Evolutionary conservation across 768 basidiomycete genomes (phyloP), one percentile per base, ranked within the genome.

Genomic region (Pilatotrama ljubarskyi): DNA sequence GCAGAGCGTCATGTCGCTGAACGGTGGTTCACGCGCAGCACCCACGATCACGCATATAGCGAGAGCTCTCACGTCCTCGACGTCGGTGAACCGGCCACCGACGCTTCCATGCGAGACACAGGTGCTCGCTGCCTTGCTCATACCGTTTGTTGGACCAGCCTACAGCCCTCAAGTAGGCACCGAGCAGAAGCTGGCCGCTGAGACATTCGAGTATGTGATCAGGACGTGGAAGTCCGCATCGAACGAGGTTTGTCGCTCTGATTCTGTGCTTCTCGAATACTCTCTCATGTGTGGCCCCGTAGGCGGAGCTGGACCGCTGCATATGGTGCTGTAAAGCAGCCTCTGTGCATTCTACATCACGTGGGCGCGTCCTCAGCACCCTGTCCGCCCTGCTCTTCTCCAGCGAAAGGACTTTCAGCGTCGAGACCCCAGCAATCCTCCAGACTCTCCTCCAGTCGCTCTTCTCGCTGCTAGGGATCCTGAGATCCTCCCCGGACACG

Each of bases 301-400:
- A 80, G 64, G 75, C 72, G 22, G 81, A 79, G 53, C 74, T 87
- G 10, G 84, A 84, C 59, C 82, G 89, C 24, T 83, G 80, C 64
- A 62, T 87, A 29, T 92, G 90, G 90, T 90, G 88, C 67, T 84
- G 84, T 64, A 82, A 81, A 63, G 87, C 87, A 9, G 83, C 83
- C 0, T 70, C 77, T 7, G 75, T 77, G 18, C 73, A 75, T 7
- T 75, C 79, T 8, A 64, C 65, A 17, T 72, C 80, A 49, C 78
- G 84, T 17, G 75, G 78, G 9, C 79, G 84, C 20, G 75, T 87
- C 24, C 64, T 90, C 17, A 76, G 75, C 10, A 72, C 74, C 10
- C 74, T 91, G 3, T 79, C 80, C 62, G 69, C 77, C 2, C 53
- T 65, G 67, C 82, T 67, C 57, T 86, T 64, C 75, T 76, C 65